Conservation (phyloP, 1,284 basidiomycete species). For the Sanghuangporus weigelae region DNA sequence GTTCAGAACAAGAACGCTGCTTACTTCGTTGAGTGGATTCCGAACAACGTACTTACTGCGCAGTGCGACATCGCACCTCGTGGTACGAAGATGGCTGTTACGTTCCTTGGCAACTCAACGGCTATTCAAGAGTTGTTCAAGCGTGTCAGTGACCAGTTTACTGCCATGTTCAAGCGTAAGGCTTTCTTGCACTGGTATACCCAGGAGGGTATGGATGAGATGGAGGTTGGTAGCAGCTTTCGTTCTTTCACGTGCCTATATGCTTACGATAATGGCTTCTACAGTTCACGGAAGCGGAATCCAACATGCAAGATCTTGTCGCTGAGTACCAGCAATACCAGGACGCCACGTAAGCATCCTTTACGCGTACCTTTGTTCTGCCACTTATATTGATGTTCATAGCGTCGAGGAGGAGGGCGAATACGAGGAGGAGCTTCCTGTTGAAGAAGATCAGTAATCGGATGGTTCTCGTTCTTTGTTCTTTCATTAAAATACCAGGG, state of each 20-base stretch:
- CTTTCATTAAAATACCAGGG: background rate
- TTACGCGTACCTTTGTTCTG: background rate
- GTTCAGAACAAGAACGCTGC: conserved; percentile 97
- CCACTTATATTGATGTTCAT: conserved; percentile 12
- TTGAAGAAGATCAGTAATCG: conserved; percentile 13
- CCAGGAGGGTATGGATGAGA: conserved; percentile 98
- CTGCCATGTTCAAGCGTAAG: conserved; percentile 98
- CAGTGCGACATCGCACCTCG: conserved; percentile 95
- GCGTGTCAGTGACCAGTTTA: conserved; percentile 96
- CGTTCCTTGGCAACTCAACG: conserved; percentile 96
- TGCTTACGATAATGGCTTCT: conserved; percentile 18
- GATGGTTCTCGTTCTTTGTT: background rate
- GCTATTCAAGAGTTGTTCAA: conserved; percentile 98
- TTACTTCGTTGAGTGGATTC: conserved; percentile 99
- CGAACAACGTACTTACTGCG: conserved; percentile 94
- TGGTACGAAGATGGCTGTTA: conserved; percentile 93
- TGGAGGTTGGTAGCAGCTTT: conserved; percentile 58
- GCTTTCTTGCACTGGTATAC: conserved; percentile 99
- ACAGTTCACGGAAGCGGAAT: conserved; percentile 93
- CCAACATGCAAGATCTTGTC: conserved; percentile 93
- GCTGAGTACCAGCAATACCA: conserved; percentile 97
- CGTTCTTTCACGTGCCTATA: background rate
- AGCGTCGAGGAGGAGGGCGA: conserved; percentile 79
- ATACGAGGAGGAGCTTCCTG: conserved; percentile 33
- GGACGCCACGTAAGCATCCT: conserved; percentile 74